Conservation (phyloP, 2,329 filamentous ascomycete genomes). For the Xylariaceae sp. region DNA sequence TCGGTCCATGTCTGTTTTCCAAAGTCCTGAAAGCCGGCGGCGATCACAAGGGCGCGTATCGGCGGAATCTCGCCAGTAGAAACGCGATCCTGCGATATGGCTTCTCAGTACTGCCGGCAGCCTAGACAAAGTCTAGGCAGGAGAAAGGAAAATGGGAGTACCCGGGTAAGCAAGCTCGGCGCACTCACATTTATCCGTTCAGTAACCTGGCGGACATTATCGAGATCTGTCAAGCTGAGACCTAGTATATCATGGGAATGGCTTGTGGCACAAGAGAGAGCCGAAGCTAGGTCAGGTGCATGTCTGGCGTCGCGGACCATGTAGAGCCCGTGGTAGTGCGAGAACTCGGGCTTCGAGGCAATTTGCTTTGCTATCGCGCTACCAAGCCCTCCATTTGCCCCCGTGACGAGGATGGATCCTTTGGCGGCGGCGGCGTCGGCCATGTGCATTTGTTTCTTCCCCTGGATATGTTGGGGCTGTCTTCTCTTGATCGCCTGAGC, state of each 20-base stretch:
- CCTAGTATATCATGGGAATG: conserved; percentile 7
- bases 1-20: conserved; percentile 12
- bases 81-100: conserved; percentile 4
- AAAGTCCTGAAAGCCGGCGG: conserved; percentile 21
- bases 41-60: conserved; percentile 32
- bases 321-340: conserved; percentile 6
- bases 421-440: neutral
- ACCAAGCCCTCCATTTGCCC: conserved; percentile 13
- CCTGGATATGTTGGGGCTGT: no score
- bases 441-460: no score
- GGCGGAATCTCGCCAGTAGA: conserved; percentile 23
- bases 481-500: no score
- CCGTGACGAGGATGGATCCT: conserved; percentile 8
- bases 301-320: conserved; percentile 3
- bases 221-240: conserved; percentile 5
- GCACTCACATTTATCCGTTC: conserved; percentile 3
- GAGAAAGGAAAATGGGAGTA: no score
- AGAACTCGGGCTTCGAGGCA: conserved; percentile 1
- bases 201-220: conserved; percentile 4
- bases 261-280: neutral
- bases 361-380: conserved; percentile 6
- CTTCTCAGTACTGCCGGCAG: no score
- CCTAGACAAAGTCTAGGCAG: no score
- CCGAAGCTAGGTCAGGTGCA: neutral
- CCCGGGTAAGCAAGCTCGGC: no score